These are phyloP conservation scores for Cladosporium sp. DNA, from an alignment of 2,329 filamentous ascomycete species.

Conservation along the genomic window DNA sequence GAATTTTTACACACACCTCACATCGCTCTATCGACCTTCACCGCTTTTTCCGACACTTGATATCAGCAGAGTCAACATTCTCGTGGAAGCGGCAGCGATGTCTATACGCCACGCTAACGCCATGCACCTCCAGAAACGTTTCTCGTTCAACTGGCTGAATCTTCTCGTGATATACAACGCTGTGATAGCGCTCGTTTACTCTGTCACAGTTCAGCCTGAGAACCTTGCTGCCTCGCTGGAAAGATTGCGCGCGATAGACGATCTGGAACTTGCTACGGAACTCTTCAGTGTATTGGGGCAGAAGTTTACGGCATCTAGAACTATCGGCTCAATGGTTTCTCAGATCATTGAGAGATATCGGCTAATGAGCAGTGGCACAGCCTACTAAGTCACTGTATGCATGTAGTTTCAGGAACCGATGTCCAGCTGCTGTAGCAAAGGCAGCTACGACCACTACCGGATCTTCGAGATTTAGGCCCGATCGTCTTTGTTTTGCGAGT, in stretches of 20 bases:
- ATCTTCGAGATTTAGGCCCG: background rate
- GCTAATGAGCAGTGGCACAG: background rate
- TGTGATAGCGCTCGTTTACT: slow-evolving; percentile 48
- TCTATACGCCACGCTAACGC: slow-evolving; percentile 24
- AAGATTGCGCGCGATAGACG: slow-evolving; percentile 24
- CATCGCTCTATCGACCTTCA: slow-evolving; percentile 50
- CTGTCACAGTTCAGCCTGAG: slow-evolving; percentile 45
- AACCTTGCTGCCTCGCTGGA: slow-evolving; percentile 22
- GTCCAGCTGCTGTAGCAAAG: background rate
- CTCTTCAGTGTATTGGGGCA: background rate
- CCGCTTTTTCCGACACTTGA: slow-evolving; percentile 46
- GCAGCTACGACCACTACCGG: background rate
- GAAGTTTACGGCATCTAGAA: slow-evolving; percentile 7
- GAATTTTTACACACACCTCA: slow-evolving; percentile 52
- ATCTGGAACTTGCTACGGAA: slow-evolving; percentile 20
- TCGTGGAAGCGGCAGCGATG: slow-evolving; percentile 41
- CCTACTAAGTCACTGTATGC: background rate
- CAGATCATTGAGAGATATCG: slow-evolving; percentile 15
- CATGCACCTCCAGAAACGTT: slow-evolving; percentile 46
- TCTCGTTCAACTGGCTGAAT: slow-evolving; percentile 49
- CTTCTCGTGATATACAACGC: slow-evolving; percentile 47
- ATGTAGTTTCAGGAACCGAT: background rate
- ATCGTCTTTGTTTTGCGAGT: background rate
- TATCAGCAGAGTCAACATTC: slow-evolving; percentile 39
- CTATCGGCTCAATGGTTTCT: slow-evolving; percentile 8